phyloP scores from a whole-genome alignment of 2,329 filamentous ascomycete species.

The Trichoderma cornu-damae region DNA sequence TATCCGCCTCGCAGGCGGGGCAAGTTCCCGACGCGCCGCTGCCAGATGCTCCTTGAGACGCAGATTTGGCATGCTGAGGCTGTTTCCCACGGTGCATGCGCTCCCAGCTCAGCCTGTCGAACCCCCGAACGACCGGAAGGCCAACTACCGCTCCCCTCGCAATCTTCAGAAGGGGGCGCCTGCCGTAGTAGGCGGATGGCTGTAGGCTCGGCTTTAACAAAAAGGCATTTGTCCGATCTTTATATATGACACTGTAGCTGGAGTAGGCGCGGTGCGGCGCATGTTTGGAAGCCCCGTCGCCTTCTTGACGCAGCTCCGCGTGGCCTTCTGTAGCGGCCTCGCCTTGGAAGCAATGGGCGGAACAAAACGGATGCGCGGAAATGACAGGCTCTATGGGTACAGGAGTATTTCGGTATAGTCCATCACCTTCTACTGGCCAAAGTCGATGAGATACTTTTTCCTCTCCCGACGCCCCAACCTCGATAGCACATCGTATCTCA shows the following conservation, averaged over 20 bases:
- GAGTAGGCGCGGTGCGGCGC: slow-evolving; percentile 56
- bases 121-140: slow-evolving; percentile 82
- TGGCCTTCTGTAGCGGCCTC: slow-evolving; percentile 54
- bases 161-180: slow-evolving; percentile 77
- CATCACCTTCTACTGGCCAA: slow-evolving; percentile 59
- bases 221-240: slow-evolving; percentile 69
- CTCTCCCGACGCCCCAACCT: slow-evolving; percentile 84
- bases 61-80: slow-evolving; percentile 27
- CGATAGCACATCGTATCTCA: slow-evolving; percentile 82
- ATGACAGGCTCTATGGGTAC: slow-evolving; percentile 37
- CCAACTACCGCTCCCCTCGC: slow-evolving; percentile 78
- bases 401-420: slow-evolving; percentile 20
- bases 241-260: slow-evolving; percentile 81
- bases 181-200: slow-evolving; percentile 78
- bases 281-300: slow-evolving; percentile 35
- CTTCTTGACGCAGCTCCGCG: slow-evolving; percentile 32
- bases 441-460: slow-evolving; percentile 81
- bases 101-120: slow-evolving; percentile 73
- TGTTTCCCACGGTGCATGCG: slow-evolving; percentile 55
- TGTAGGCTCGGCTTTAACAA: slow-evolving; percentile 80
- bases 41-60: slow-evolving; percentile 29
- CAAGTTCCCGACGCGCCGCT: slow-evolving; percentile 36
- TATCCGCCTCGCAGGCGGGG: slow-evolving; percentile 58
- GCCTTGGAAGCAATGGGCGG: slow-evolving; percentile 54
- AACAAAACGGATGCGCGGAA: slow-evolving; percentile 54